These are phyloP conservation scores for Boletellus sp. DNA, from an alignment of 768 basidiomycete species.

Conservation along the genomic window DNA sequence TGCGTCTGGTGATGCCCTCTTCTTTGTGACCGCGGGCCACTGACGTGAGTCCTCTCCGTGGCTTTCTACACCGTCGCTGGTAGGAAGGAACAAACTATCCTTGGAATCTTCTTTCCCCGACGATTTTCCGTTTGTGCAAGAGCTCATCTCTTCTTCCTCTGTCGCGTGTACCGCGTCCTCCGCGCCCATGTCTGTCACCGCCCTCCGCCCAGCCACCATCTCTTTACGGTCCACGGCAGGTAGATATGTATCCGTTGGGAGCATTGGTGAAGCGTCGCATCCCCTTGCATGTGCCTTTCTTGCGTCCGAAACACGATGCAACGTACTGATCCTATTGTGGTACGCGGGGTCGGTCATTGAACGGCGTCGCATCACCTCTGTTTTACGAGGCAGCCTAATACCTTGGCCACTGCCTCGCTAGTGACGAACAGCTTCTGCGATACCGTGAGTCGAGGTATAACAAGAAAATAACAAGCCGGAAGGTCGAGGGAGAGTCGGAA, in stretches of 20 bases:
- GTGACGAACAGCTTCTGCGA: neutral
- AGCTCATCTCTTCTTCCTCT: slow-evolving; percentile 1
- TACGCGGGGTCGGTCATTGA: slow-evolving; percentile 16
- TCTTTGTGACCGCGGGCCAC: slow-evolving; percentile 20
- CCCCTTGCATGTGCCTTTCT: slow-evolving; percentile 27
- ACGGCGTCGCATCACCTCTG: neutral
- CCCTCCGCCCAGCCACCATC: neutral
- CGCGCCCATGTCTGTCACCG: neutral
- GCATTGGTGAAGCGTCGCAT: slow-evolving; percentile 26
- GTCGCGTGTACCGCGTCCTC: neutral
- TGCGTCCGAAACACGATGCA: slow-evolving; percentile 29
- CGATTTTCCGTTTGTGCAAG: slow-evolving; percentile 1
- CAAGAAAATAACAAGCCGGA: neutral
- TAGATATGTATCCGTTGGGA: slow-evolving; percentile 1
- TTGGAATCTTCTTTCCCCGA: slow-evolving; percentile 23
- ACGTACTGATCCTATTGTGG: slow-evolving; percentile 8
- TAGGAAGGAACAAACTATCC: slow-evolving; percentile 38
- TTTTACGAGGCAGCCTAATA: neutral
- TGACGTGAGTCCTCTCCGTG: neutral
- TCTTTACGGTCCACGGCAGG: neutral
- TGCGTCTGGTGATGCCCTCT: slow-evolving; percentile 29
- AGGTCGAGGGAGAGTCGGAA: neutral
- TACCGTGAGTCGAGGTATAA: neutral
- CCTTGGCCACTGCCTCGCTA: neutral
- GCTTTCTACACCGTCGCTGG: neutral